Evolutionary conservation across 441 rosid species (phyloP).

Genomic region (Erodium moschatum): DNA sequence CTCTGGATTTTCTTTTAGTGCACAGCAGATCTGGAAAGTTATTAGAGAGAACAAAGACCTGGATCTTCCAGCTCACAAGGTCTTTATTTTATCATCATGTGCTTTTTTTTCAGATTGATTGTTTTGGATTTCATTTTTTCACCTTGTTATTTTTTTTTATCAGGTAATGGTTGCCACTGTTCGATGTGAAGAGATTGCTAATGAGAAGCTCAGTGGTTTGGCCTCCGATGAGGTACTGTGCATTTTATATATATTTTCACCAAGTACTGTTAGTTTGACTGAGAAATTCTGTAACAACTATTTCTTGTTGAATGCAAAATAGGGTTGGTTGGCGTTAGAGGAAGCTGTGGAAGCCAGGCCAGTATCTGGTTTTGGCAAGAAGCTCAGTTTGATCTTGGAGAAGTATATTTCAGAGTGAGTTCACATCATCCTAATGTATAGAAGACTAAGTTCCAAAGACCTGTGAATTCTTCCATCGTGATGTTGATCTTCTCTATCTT

Average conservation of each 20-base stretch:
- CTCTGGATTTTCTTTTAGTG: slow-evolving; percentile 72
- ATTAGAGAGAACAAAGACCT: slow-evolving; percentile 81
- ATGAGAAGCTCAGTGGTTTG: slow-evolving; percentile 42
- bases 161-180: slow-evolving; percentile 86
- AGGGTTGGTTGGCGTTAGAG: slow-evolving; percentile 60
- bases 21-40: slow-evolving; percentile 73
- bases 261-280: neutral
- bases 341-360: slow-evolving; percentile 54
- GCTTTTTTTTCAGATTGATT: slow-evolving; percentile 10
- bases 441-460: neutral
- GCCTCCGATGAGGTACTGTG: slow-evolving; percentile 39
- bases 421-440: neutral
- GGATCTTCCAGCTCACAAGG: slow-evolving; percentile 87
- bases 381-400: slow-evolving; percentile 49
- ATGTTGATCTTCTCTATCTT: neutral
- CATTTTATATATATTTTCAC: slow-evolving; percentile 15
- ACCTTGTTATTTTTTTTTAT: slow-evolving; percentile 18
- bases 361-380: slow-evolving; percentile 61
- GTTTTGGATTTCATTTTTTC: slow-evolving; percentile 12
- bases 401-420: slow-evolving; percentile 63
- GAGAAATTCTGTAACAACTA: slow-evolving; percentile 15
- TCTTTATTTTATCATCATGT: slow-evolving; percentile 17
- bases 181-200: slow-evolving; percentile 73
- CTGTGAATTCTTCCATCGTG: neutral
- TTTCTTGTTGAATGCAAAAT: slow-evolving; percentile 19